These are phyloP conservation scores for Penicillium tannophilum DNA, from an alignment of 495 filamentous ascomycete species.

Conservation along the genomic window DNA sequence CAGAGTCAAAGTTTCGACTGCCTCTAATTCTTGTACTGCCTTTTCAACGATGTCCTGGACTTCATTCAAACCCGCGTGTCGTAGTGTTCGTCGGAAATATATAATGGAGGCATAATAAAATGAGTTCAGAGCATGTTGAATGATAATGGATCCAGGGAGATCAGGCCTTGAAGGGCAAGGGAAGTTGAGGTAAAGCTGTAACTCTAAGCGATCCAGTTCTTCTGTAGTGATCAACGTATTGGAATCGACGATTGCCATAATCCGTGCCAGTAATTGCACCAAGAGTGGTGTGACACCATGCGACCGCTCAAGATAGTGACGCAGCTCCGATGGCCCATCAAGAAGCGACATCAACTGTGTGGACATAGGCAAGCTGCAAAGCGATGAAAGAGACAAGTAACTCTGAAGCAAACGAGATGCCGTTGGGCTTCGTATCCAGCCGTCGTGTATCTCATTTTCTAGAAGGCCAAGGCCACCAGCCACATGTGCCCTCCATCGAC, in stretches of 20 bases:
- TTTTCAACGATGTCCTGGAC: slow-evolving; percentile 32
- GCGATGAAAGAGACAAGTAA: slow-evolving; percentile 30
- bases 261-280: slow-evolving; percentile 25
- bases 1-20: slow-evolving; percentile 19
- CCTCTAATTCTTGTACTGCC: slow-evolving; percentile 27
- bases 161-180: slow-evolving; percentile 15
- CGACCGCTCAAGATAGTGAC: slow-evolving; percentile 27
- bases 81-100: slow-evolving; percentile 28
- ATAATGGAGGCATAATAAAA: slow-evolving; percentile 34
- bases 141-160: slow-evolving; percentile 16
- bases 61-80: slow-evolving; percentile 16
- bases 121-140: slow-evolving; percentile 31
- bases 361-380: slow-evolving; percentile 30
- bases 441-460: slow-evolving; percentile 25
- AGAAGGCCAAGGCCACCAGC: slow-evolving; percentile 28
- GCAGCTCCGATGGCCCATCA: slow-evolving; percentile 21
- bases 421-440: slow-evolving; percentile 23
- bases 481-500: slow-evolving; percentile 31
- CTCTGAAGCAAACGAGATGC: slow-evolving; percentile 28
- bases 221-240: slow-evolving; percentile 2
- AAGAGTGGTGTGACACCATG: slow-evolving; percentile 26
- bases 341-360: slow-evolving; percentile 21
- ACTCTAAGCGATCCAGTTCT: slow-evolving; percentile 24
- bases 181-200: slow-evolving; percentile 29
- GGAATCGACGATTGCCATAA: slow-evolving; percentile 21